Evolutionary conservation across 192 early-diverging fungal species (phyloP).

Genomic region (Rhizophlyctis rosea): DNA sequence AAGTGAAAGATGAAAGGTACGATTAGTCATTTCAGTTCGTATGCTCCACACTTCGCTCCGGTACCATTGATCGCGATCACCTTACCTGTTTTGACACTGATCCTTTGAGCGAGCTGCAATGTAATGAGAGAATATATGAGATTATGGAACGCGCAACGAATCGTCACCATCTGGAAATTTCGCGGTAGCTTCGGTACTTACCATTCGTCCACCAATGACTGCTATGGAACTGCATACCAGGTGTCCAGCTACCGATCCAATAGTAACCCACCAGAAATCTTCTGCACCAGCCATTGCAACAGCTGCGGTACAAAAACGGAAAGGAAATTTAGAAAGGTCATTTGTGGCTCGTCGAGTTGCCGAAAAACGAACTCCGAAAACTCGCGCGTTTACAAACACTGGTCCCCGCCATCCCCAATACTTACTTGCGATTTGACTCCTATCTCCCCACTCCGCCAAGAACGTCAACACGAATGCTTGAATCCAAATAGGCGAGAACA

Average conservation of each 20-base stretch:
- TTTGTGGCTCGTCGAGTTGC: neutral
- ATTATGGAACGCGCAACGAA: no score
- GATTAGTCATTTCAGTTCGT: neutral
- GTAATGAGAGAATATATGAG: neutral
- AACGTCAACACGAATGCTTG: conserved; percentile 97
- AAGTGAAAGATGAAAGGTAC: conserved; percentile 20
- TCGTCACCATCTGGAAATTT: neutral
- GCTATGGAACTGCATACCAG: conserved; percentile 88
- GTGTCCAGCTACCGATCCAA: conserved; percentile 88
- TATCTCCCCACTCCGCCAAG: conserved; percentile 96
- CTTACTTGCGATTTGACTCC: conserved; percentile 87
- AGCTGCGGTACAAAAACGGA: conserved; percentile 39
- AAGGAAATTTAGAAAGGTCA: no score
- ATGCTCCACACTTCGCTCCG: neutral
- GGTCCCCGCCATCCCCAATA: conserved; percentile 1
- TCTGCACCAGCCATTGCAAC: conserved; percentile 95
- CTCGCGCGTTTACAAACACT: neutral
- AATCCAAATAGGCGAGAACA: conserved; percentile 90
- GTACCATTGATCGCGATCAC: neutral
- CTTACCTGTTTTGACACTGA: conserved; percentile 70
- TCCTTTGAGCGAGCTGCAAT: conserved; percentile 18
- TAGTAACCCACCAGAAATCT: conserved; percentile 86
- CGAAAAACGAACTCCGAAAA: conserved; percentile 21
- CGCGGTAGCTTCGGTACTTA: conserved; percentile 10
- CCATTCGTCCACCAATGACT: conserved; percentile 88